A percentile compares a stretch with the other conserved stretches of the same genome.
Conservation (phyloP, 2,329 filamentous ascomycete genomes). For the Cladophialophora psammophila region DNA sequence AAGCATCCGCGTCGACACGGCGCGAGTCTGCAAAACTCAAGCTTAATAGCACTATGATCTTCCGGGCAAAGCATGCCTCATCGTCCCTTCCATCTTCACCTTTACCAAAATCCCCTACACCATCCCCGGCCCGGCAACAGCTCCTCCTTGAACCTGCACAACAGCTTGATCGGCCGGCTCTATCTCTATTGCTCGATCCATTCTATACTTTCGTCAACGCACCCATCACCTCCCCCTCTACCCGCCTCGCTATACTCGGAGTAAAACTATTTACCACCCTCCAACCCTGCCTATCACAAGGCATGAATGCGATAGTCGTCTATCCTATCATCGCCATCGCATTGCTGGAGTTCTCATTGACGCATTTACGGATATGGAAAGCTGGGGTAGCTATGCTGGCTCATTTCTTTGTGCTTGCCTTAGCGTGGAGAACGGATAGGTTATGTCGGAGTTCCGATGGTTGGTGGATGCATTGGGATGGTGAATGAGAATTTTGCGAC, state of each 20-base stretch:
- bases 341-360: constrained; percentile 35
- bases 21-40: constrained; percentile 12
- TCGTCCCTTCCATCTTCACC: constrained; percentile 21
- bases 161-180: constrained; percentile 5
- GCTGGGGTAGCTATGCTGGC: constrained; percentile 23
- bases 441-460: constrained; percentile 28
- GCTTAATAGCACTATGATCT: constrained; percentile 24
- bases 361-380: constrained; percentile 35
- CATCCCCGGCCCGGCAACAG: constrained; percentile 32
- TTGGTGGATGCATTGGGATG: constrained; percentile 11
- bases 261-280: constrained; percentile 37
- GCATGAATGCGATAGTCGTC: constrained; percentile 36
- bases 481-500: not conserved
- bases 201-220: constrained; percentile 13
- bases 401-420: constrained; percentile 31
- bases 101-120: constrained; percentile 18
- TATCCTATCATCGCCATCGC: constrained; percentile 37
- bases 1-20: constrained; percentile 6
- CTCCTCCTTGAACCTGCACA: constrained; percentile 34
- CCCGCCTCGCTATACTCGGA: constrained; percentile 31
- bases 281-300: constrained; percentile 37
- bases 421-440: constrained; percentile 27
- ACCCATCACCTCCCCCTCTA: constrained; percentile 24
- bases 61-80: constrained; percentile 23
- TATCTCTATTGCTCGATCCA: not conserved